phyloP scores from a whole-genome alignment of 163 green algal genomes.

The Dunaliella salina region DNA sequence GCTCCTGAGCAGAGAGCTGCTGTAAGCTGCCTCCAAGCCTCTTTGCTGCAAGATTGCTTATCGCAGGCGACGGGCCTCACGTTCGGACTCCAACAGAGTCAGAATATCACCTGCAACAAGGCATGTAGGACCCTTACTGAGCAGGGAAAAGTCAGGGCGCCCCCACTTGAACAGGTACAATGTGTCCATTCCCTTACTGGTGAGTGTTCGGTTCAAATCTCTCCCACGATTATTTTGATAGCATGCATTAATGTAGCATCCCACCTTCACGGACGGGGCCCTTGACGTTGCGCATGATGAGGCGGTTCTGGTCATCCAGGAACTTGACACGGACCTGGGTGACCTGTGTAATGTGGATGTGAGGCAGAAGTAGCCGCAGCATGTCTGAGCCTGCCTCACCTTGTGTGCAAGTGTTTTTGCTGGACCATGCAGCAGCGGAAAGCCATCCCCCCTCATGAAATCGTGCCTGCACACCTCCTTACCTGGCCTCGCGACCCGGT shows the following conservation, averaged over 20 bases:
- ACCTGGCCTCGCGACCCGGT: constrained; percentile 97
- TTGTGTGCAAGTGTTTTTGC: too few relatives aligned
- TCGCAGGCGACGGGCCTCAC: constrained; percentile 90
- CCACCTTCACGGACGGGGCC: constrained; percentile 94
- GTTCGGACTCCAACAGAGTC: constrained; percentile 98
- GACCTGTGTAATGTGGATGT: constrained; percentile 61
- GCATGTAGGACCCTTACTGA: too few relatives aligned
- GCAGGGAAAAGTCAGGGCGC: too few relatives aligned
- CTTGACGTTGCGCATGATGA: constrained; percentile 99
- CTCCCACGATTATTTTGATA: too few relatives aligned
- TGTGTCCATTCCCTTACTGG: too few relatives aligned
- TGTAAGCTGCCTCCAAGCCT: neutral
- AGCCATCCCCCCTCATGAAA: neutral
- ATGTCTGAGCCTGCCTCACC: too few relatives aligned
- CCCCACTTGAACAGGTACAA: too few relatives aligned
- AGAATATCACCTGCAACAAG: constrained; percentile 89
- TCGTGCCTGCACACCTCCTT: too few relatives aligned
- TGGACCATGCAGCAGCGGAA: too few relatives aligned
- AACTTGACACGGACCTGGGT: constrained; percentile 99
- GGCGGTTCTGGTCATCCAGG: constrained; percentile 93
- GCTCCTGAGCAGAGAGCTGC: neutral
- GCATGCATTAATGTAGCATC: constrained; percentile 7
- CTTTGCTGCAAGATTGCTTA: constrained; percentile 39
- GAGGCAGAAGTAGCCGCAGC: neutral
- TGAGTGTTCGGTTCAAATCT: too few relatives aligned